Evolutionary conservation across 2,329 filamentous ascomycete species (phyloP), one percentile per base, ranked within the genome.

Genomic region (Trichoderma koningiopsis): DNA sequence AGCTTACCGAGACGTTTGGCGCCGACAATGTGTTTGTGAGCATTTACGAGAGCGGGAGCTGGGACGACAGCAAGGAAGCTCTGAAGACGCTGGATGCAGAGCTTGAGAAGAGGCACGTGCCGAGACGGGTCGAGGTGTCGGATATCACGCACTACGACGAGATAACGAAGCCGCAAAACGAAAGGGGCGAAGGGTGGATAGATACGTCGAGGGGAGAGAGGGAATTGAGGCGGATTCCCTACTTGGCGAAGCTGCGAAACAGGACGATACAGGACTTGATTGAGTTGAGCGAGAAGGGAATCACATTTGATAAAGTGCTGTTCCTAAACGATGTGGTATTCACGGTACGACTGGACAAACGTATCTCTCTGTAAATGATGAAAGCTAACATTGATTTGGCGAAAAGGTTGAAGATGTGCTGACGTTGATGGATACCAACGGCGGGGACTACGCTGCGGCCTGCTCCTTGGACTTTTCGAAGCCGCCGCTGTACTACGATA

Each of bases 11-110:
- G 57, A 80, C 82, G 6, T 79, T 92, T 4, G 90, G 90, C 0
- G 79, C 84, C 0, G 82, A 87, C 3, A 92, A 92, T 75, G 86
- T 92, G 2, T 92, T 86, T 75, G 84, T 93, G 52, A 88, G 87
- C 70, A 84, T 92, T 35, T 85, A 87, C 70, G 91, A 93, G 77
- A 90, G 88, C 73, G 90, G 90, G 5, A 91, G 88, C 75, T 89
- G 86, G 81, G 91, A 93, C 76, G 82, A 89, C 69, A 91, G 87
- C 22, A 92, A 92, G 77, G 84, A 81, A 19, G 86, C 86, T 7
- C 79, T 93, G 72, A 79, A 77, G 27, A 82, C 86, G 29, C 80
- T 93, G 33, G 88, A 91, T 69, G 72, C 71, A 1, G 78, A 85
- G 67, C 79, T 92, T 11, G 85, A 82, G 10, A 75, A 76, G 14